These are phyloP conservation scores for Talaromyces funiculosus DNA, from an alignment of 2,329 filamentous ascomycete species.

Conservation along the genomic window DNA sequence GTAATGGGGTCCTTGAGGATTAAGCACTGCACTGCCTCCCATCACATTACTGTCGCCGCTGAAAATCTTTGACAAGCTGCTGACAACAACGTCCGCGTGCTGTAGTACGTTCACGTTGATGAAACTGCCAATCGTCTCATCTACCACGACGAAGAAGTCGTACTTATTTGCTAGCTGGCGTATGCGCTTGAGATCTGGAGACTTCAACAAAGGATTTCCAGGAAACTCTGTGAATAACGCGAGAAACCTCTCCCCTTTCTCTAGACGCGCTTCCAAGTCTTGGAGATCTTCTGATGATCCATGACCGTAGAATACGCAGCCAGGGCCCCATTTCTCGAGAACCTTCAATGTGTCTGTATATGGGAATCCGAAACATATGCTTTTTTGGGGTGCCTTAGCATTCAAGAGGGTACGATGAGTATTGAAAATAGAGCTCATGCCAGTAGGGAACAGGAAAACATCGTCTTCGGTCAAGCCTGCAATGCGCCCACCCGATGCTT, in stretches of 20 bases:
- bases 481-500: constrained; percentile 30
- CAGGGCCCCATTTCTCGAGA: constrained; percentile 86
- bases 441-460: constrained; percentile 79
- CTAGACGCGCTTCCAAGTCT: constrained; percentile 68
- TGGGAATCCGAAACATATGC: constrained; percentile 92
- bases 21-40: constrained; percentile 70
- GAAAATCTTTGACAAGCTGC: constrained; percentile 94
- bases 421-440: constrained; percentile 95
- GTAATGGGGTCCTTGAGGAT: constrained; percentile 67
- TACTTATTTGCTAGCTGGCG: constrained; percentile 71
- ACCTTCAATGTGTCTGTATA: constrained; percentile 97
- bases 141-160: constrained; percentile 83
- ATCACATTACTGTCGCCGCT: constrained; percentile 97
- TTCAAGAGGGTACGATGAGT: constrained; percentile 69
- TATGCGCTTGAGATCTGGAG: constrained; percentile 79
- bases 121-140: constrained; percentile 96
- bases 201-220: constrained; percentile 79
- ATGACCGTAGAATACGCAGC: constrained; percentile 80
- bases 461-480: constrained; percentile 71
- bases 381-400: constrained; percentile 55
- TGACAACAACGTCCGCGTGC: constrained; percentile 85
- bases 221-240: constrained; percentile 93
- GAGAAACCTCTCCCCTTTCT: constrained; percentile 68
- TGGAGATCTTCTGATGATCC: constrained; percentile 73
- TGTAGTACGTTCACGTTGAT: constrained; percentile 91